Base-by-base conservation (phyloP, 2,329 filamentous ascomycete genomes). In the Fusarium decemcellulare region DNA sequence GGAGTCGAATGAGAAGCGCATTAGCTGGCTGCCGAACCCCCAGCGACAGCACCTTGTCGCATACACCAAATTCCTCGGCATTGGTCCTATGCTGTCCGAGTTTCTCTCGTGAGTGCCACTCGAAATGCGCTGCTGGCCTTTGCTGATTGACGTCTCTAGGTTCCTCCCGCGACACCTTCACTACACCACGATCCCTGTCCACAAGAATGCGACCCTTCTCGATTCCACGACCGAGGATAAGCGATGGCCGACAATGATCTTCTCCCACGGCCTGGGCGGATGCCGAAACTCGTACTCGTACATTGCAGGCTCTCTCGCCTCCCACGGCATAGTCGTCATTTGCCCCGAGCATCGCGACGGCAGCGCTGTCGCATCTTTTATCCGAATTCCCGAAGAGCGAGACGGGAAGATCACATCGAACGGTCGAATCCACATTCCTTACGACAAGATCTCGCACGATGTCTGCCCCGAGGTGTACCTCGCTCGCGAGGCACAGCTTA, bases 251-350 rank as follows among this genome's bases (percentile, higher is more conserved):
- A 92, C 93, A 1, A 90, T 94, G 83, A 84, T 97, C 67, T 97
- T 97, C 80, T 96, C 93, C 2, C 94, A 97, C 76, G 94, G 94
- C 1, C 84, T 97, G 2, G 94, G 92, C 39, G 94, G 94, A 39
- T 91, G 89, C 63, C 87, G 93, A 70, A 96, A 96, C 74, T 90
- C 93, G 11, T 97, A 97, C 81, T 95, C 93, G n/a, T 91, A 95
- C 75, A 82, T 97, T 27, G 91, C 88, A 16, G 92, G 92, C 15
- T 93, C 92, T 0, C 81, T 97, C 30, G 92, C 94, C 6, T 94
- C 92, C 18, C 91, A 96, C 74, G 94, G 94, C 42, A 85, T 95
- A 23, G 89, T 96, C 8, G 93, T 97, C 3, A 83, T 95, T 56
- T 94, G 93, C 61, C 90, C 93, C 1, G 94, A 97, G 74, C 94